Conservation (phyloP, 2,329 filamentous ascomycete genomes). For the Pestalotiopsis sp. region DNA sequence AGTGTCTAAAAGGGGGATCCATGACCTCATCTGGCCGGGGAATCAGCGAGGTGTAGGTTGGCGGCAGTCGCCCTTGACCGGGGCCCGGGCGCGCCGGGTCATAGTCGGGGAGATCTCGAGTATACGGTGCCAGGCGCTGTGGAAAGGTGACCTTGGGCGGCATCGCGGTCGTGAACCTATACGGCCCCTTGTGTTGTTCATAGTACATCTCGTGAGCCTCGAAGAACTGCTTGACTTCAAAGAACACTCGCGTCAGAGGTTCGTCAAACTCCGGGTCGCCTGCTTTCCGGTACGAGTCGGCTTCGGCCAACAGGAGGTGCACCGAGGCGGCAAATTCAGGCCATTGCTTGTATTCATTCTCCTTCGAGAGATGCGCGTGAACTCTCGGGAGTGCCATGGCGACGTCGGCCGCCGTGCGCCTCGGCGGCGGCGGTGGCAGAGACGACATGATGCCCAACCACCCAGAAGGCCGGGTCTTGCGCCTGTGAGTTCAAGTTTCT, state of each 20-base stretch:
- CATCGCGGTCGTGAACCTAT: conserved; percentile 25
- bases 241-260: conserved; percentile 20
- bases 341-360: not conserved
- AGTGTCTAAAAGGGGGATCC: not conserved
- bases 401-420: not conserved
- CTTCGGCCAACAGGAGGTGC: conserved; percentile 13
- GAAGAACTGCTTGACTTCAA: conserved; percentile 25
- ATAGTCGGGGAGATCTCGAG: conserved; percentile 18
- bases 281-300: conserved; percentile 22
- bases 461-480: not conserved
- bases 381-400: not conserved
- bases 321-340: not conserved
- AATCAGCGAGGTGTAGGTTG: conserved; percentile 11
- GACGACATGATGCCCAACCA: not conserved
- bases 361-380: not conserved
- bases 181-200: conserved; percentile 18
- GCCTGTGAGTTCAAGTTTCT: not conserved
- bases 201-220: conserved; percentile 21
- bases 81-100: conserved; percentile 8
- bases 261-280: conserved; percentile 25
- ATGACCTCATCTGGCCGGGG: conserved; percentile 4
- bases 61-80: not conserved
- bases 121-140: conserved; percentile 26
- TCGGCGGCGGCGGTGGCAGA: not conserved
- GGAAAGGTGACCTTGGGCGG: conserved; percentile 18